Conservation (phyloP, 352 stramenopile species). For the Globisporangium polare region DNA sequence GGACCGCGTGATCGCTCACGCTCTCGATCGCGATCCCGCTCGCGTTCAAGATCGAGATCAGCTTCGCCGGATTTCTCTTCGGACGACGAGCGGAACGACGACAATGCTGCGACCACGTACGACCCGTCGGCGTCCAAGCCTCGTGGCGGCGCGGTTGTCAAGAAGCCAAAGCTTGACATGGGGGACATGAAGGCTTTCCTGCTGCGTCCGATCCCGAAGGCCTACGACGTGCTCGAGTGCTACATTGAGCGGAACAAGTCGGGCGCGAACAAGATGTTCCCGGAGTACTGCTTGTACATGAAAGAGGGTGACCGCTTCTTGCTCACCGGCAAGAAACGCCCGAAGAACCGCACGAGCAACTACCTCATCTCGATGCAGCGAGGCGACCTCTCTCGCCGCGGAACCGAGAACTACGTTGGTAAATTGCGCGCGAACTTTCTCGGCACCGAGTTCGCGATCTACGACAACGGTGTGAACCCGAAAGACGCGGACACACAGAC, state of each 20-base stretch:
- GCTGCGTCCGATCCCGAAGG: constrained; percentile 79
- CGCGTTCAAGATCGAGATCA: constrained; percentile 44
- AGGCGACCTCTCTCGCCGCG: constrained; percentile 89
- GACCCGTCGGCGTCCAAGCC: constrained; percentile 36
- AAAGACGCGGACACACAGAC: constrained; percentile 84
- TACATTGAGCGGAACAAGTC: constrained; percentile 93
- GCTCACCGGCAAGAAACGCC: constrained; percentile 95
- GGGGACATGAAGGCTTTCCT: constrained; percentile 78
- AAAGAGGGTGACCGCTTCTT: constrained; percentile 95
- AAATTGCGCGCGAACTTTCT: constrained; percentile 97
- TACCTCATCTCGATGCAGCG: constrained; percentile 94
- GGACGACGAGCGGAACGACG: constrained; percentile 58
- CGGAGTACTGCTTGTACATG: constrained; percentile 90
- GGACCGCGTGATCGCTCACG: constrained; percentile 35
- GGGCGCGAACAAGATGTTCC: constrained; percentile 92
- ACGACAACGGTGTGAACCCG: constrained; percentile 92
- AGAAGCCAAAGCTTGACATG: constrained; percentile 82
- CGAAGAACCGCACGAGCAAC: constrained; percentile 96
- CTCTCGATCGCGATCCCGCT: constrained; percentile 47
- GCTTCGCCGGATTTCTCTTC: constrained; percentile 59
- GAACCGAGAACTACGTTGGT: constrained; percentile 91
- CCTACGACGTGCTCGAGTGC: constrained; percentile 91
- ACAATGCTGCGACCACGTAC: constrained; percentile 57
- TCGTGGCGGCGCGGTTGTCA: constrained; percentile 27
- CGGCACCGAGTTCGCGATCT: constrained; percentile 97